A percentile compares a stretch with the other conserved stretches of the same genome.
These are phyloP conservation scores for Penicillium thymicola DNA, from an alignment of 2,329 filamentous ascomycete species.

Conservation along the genomic window DNA sequence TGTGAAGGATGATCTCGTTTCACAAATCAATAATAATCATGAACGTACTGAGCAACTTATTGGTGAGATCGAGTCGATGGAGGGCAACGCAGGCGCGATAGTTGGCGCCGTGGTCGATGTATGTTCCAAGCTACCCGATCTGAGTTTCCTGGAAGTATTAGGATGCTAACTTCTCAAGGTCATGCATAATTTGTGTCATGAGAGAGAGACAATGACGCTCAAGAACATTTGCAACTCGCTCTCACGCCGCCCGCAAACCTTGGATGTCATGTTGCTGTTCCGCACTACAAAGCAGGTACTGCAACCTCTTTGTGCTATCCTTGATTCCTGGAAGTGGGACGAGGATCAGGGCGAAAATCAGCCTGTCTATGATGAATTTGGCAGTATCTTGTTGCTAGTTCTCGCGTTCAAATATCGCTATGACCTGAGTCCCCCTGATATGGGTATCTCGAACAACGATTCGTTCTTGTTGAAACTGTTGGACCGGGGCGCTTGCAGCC, in stretches of 20 bases:
- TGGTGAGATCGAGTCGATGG: slow-evolving; percentile 80
- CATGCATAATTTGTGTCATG: slow-evolving; percentile 55
- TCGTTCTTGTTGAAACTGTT: slow-evolving; percentile 58
- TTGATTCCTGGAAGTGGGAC: slow-evolving; percentile 64
- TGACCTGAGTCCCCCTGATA: slow-evolving; percentile 50
- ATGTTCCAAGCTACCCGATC: slow-evolving; percentile 21
- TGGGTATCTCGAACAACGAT: slow-evolving; percentile 50
- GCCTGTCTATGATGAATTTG: slow-evolving; percentile 65
- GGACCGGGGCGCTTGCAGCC: slow-evolving; percentile 44
- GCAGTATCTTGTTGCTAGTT: slow-evolving; percentile 58
- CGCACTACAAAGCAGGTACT: slow-evolving; percentile 55
- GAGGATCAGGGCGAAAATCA: slow-evolving; percentile 64
- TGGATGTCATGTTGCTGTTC: slow-evolving; percentile 61
- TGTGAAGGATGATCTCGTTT: slow-evolving; percentile 72
- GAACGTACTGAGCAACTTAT: slow-evolving; percentile 74
- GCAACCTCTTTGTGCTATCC: slow-evolving; percentile 55
- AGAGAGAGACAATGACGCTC: slow-evolving; percentile 61
- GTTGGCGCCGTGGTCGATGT: slow-evolving; percentile 73
- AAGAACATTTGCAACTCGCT: slow-evolving; percentile 59
- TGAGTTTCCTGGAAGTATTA: background rate
- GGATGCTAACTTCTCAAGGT: slow-evolving; percentile 34
- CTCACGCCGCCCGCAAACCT: slow-evolving; percentile 52
- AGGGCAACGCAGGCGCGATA: slow-evolving; percentile 86
- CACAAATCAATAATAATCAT: slow-evolving; percentile 72
- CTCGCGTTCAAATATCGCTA: slow-evolving; percentile 59